Percentiles rank a stretch among this genome's conserved stretches.
These are phyloP conservation scores for Candida piceae DNA, from an alignment of 805 yeast genomes.

Conservation along the genomic window DNA sequence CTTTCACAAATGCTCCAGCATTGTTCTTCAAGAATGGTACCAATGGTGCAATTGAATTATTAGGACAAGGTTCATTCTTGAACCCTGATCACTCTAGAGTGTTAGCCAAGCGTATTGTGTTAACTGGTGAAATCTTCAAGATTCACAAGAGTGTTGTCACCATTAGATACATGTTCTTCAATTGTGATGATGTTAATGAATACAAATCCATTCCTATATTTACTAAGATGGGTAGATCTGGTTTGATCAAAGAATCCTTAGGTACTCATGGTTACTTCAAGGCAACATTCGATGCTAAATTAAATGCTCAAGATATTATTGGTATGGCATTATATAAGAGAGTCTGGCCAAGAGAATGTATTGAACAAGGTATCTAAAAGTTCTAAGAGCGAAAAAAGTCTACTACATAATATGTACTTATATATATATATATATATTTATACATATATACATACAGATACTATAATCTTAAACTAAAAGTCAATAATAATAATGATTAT, in stretches of 20 bases:
- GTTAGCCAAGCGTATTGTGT: conserved; percentile 78
- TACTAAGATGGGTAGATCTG: conserved; percentile 89
- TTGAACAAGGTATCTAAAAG: conserved; percentile 17
- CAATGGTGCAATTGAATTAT: conserved; percentile 51
- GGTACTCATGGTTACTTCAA: conserved; percentile 99
- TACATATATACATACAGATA: too few species aligned
- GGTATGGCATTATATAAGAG: conserved; percentile 94
- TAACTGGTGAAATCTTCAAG: conserved; percentile 94
- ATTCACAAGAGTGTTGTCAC: conserved; percentile 91
- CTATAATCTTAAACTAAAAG: too few species aligned
- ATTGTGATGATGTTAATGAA: conserved; percentile 79
- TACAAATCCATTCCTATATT: conserved; percentile 89
- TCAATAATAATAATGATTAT: too few species aligned
- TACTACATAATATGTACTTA: too few species aligned
- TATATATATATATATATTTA: too few species aligned
- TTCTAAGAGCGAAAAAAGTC: neutral
- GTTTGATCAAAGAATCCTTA: conserved; percentile 88
- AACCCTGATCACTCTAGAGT: conserved; percentile 82
- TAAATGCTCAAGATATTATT: conserved; percentile 86
- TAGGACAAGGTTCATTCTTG: conserved; percentile 88
- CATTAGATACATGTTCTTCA: conserved; percentile 95
- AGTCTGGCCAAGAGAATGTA: conserved; percentile 72
- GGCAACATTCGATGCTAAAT: conserved; percentile 87
- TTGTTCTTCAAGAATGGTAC: conserved; percentile 64
- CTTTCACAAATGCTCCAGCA: conserved; percentile 80